Conservation (phyloP, 768 basidiomycete species). For the Lactarius sp. region DNA sequence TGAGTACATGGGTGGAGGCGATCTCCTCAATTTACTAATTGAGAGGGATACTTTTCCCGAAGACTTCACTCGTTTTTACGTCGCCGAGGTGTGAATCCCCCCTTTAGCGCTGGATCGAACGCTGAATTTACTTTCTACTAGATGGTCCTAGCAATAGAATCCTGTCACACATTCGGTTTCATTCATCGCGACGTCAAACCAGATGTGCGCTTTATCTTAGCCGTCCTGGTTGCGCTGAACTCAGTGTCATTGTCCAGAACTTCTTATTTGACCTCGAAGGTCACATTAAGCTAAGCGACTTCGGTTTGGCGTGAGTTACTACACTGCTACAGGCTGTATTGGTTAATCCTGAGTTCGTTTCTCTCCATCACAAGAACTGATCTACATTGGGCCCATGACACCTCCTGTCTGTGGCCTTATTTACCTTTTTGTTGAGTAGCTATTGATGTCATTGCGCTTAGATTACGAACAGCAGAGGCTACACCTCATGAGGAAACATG, state of each 20-base stretch:
- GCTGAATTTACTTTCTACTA: slow-evolving; percentile 30
- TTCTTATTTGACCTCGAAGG: slow-evolving; percentile 93
- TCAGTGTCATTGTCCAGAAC: slow-evolving; percentile 50
- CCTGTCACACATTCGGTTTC: slow-evolving; percentile 91
- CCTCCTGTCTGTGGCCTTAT: slow-evolving; percentile 57
- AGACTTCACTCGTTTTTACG: slow-evolving; percentile 88
- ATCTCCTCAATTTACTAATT: slow-evolving; percentile 92
- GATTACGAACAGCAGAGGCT: slow-evolving; percentile 94
- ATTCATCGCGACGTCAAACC: slow-evolving; percentile 98
- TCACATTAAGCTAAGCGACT: slow-evolving; percentile 93
- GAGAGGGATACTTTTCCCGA: slow-evolving; percentile 89
- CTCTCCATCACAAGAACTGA: slow-evolving; percentile 54
- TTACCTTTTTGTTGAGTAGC: slow-evolving; percentile 9
- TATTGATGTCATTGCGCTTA: slow-evolving; percentile 31
- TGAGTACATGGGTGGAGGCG: slow-evolving; percentile 95
- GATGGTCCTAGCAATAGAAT: slow-evolving; percentile 94
- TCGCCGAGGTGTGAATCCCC: slow-evolving; percentile 70
- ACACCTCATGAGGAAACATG: slow-evolving; percentile 86
- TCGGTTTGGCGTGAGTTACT: slow-evolving; percentile 83
- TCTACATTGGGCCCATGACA: slow-evolving; percentile 97
- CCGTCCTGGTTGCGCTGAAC: slow-evolving; percentile 1
- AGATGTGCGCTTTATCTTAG: slow-evolving; percentile 50
- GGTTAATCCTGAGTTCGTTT: slow-evolving; percentile 6
- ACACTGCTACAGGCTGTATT: neutral
- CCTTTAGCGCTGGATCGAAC: slow-evolving; percentile 2